Evolutionary conservation across 2,329 filamentous ascomycete genomes (phyloP).

Genomic region (Paramyrothecium sp.): DNA sequence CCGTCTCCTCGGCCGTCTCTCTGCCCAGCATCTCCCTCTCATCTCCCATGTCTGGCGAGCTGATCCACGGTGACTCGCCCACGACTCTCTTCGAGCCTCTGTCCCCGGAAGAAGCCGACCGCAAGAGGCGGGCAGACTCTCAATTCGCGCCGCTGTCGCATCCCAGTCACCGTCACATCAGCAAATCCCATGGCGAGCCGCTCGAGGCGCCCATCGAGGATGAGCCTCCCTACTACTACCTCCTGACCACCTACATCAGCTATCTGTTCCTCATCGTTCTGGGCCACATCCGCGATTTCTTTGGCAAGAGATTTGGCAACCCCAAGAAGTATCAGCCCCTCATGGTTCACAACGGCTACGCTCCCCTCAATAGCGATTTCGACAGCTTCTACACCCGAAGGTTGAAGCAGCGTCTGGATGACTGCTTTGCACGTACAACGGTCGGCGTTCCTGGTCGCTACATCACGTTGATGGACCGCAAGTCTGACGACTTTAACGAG

Average conservation of each 20-base stretch:
- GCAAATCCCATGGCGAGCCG: conserved; percentile 77
- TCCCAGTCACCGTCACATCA: conserved; percentile 82
- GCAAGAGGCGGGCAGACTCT: conserved; percentile 75
- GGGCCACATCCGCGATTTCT: conserved; percentile 94
- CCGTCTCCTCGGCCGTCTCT: conserved; percentile 65
- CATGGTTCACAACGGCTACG: conserved; percentile 82
- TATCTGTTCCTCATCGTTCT: conserved; percentile 95
- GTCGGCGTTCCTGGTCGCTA: conserved; percentile 92
- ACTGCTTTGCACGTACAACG: conserved; percentile 90
- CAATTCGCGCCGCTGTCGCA: conserved; percentile 88
- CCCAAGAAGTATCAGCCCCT: conserved; percentile 80
- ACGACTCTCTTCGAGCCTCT: conserved; percentile 84
- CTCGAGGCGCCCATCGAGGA: conserved; percentile 86
- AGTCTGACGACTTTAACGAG: conserved; percentile 87
- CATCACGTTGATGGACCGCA: conserved; percentile 90
- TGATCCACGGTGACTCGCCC: conserved; percentile 67
- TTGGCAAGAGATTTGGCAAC: conserved; percentile 91
- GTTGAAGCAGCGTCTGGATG: conserved; percentile 91
- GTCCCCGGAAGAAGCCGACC: conserved; percentile 76
- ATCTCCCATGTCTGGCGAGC: conserved; percentile 75
- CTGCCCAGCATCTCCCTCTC: conserved; percentile 91
- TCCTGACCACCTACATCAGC: conserved; percentile 97
- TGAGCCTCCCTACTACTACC: conserved; percentile 93
- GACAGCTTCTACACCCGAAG: conserved; percentile 97
- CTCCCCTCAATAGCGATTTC: conserved; percentile 94